These are phyloP conservation scores for Triglochin maritima DNA, from an alignment of 106 monocot genomes.

Conservation along the genomic window DNA sequence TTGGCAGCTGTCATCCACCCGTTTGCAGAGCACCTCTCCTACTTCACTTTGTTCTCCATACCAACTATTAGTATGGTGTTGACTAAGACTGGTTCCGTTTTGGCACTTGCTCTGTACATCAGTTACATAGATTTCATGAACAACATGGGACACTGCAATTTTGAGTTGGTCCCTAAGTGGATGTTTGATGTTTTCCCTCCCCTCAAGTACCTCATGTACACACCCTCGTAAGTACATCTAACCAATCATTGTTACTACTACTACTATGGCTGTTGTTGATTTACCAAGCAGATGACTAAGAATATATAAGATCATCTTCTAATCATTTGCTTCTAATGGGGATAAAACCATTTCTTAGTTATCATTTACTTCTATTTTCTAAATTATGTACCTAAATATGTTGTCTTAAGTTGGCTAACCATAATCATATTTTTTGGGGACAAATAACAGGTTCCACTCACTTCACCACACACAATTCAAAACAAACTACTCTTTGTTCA, in stretches of 20 bases:
- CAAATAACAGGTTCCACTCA: constrained; percentile 47
- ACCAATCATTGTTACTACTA: not conserved
- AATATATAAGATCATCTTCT: no score
- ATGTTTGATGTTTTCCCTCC: constrained; percentile 44
- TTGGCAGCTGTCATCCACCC: constrained; percentile 70
- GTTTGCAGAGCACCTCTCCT: constrained; percentile 48
- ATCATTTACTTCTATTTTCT: no score
- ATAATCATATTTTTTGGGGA: not conserved
- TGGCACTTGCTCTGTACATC: constrained; percentile 17
- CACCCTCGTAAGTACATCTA: constrained; percentile 52
- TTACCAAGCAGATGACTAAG: no score
- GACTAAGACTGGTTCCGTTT: constrained; percentile 25
- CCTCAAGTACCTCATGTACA: constrained; percentile 70
- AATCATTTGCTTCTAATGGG: no score
- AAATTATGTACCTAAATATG: not conserved
- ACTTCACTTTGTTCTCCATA: constrained; percentile 51
- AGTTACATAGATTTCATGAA: constrained; percentile 74
- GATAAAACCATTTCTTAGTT: no score
- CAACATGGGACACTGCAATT: constrained; percentile 85
- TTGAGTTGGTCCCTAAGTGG: constrained; percentile 57
- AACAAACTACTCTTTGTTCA: constrained; percentile 74
- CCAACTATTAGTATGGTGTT: constrained; percentile 23
- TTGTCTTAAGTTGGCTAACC: not conserved
- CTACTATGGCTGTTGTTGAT: no score
- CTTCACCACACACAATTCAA: constrained; percentile 73